Percentiles rank a stretch among this genome's conserved stretches.
Evolutionary conservation across 371 early-diverging fungal genomes (phyloP).

Genomic region (Nematocida displodere): DNA sequence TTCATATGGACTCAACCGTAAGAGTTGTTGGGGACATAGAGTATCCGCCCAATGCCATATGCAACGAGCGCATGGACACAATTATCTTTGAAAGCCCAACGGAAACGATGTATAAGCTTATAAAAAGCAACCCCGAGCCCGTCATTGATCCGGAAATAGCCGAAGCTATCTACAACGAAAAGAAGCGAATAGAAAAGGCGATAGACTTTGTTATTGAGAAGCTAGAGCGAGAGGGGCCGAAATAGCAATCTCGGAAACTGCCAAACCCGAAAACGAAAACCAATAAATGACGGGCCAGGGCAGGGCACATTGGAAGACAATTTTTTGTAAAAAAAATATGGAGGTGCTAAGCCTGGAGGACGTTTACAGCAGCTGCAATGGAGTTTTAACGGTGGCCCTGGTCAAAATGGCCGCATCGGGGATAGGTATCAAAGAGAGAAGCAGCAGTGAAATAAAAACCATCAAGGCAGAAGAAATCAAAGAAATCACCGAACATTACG

Average conservation of each 20-base stretch:
- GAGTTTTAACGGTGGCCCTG: slow-evolving; percentile 15
- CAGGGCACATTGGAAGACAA: no score
- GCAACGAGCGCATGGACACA: slow-evolving; percentile 52
- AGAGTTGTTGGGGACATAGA: slow-evolving; percentile 27
- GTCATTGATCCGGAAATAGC: neutral
- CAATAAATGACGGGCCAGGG: neutral
- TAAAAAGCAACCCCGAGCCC: slow-evolving; percentile 13
- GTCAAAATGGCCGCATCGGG: slow-evolving; percentile 60
- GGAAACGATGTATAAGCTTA: slow-evolving; percentile 43
- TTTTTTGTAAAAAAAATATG: slow-evolving; percentile 49
- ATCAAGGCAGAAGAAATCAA: slow-evolving; percentile 58
- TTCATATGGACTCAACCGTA: slow-evolving; percentile 37
- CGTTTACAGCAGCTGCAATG: slow-evolving; percentile 32
- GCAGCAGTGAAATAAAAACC: slow-evolving; percentile 32
- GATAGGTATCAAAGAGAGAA: slow-evolving; percentile 58
- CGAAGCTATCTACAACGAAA: slow-evolving; percentile 7
- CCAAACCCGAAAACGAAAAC: neutral
- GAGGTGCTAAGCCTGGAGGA: slow-evolving; percentile 58
- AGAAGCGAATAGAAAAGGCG: slow-evolving; percentile 24
- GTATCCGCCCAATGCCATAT: neutral
- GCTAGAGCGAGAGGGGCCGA: neutral
- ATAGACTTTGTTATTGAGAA: slow-evolving; percentile 42
- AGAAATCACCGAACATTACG: slow-evolving; percentile 61
- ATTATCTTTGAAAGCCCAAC: slow-evolving; percentile 51
- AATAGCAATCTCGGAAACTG: neutral